phyloP scores from a whole-genome alignment of 2,329 filamentous ascomycete genomes.

The Aspergillus cejpii region DNA sequence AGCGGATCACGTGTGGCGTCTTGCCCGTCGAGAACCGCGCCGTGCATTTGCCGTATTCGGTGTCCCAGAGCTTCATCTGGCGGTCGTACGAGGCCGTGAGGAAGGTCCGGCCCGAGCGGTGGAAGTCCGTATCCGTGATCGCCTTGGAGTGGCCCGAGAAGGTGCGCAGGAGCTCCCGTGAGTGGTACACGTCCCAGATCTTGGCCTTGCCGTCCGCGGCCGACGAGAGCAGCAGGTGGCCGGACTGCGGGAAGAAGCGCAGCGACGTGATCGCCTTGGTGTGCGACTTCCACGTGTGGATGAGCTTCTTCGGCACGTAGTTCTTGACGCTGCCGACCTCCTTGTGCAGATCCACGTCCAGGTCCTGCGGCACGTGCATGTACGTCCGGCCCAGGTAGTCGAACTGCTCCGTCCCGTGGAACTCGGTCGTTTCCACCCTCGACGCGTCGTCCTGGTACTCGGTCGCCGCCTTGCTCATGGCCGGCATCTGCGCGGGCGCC shows the following conservation, averaged over 20 bases:
- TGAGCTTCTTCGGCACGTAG: conserved; percentile 87
- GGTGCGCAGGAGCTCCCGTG: conserved; percentile 80
- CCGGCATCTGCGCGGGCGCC: conserved; percentile 45
- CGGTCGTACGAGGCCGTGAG: conserved; percentile 88
- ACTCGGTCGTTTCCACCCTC: conserved; percentile 72
- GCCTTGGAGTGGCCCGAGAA: conserved; percentile 87
- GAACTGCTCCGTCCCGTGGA: conserved; percentile 73
- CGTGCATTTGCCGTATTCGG: conserved; percentile 83
- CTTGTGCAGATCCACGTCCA: conserved; percentile 78
- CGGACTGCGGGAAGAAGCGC: conserved; percentile 80
- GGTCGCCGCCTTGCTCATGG: conserved; percentile 47
- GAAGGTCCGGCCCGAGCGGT: conserved; percentile 73
- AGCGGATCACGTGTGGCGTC: conserved; percentile 88
- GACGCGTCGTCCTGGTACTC: conserved; percentile 51
- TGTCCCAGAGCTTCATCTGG: conserved; percentile 97
- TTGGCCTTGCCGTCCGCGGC: conserved; percentile 86
- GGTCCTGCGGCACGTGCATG: conserved; percentile 91
- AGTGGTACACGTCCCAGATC: conserved; percentile 90
- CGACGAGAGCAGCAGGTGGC: conserved; percentile 83
- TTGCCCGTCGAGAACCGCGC: conserved; percentile 88
- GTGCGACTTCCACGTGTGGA: conserved; percentile 83
- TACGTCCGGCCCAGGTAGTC: conserved; percentile 96
- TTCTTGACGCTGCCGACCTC: conserved; percentile 75
- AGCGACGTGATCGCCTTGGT: conserved; percentile 80
- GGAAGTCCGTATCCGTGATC: conserved; percentile 84